These are phyloP conservation scores for Leccinum fibrillosum DNA, from an alignment of 768 basidiomycete genomes.

Conservation along the genomic window DNA sequence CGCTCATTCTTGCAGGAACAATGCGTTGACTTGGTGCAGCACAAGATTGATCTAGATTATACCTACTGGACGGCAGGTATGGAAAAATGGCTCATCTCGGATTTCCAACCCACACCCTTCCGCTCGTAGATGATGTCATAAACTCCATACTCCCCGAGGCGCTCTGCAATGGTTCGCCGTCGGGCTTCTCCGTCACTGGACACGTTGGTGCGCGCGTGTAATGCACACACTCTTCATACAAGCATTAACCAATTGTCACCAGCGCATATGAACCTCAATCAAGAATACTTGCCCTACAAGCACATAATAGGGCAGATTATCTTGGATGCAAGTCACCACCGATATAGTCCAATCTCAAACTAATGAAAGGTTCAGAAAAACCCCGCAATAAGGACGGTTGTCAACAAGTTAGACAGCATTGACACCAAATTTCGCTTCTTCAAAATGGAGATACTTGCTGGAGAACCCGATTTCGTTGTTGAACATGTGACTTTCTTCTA, in stretches of 20 bases:
- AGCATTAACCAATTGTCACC: constrained; percentile 4
- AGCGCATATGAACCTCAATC: constrained; percentile 92
- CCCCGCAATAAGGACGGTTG: constrained; percentile 74
- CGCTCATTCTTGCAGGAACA: constrained; percentile 54
- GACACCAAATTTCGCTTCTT: constrained; percentile 88
- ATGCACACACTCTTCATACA: background rate
- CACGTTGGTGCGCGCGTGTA: constrained; percentile 73
- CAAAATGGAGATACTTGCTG: constrained; percentile 94
- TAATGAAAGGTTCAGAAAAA: constrained; percentile 68
- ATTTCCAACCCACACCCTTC: constrained; percentile 1
- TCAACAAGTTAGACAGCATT: constrained; percentile 91
- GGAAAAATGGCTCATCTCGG: background rate
- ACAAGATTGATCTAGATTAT: constrained; percentile 70
- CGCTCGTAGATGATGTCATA: constrained; percentile 72
- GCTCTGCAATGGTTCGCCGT: constrained; percentile 74
- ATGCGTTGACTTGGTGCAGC: constrained; percentile 51
- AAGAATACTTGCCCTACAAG: constrained; percentile 90
- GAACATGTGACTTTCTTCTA: constrained; percentile 62
- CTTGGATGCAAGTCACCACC: constrained; percentile 63
- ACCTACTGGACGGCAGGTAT: constrained; percentile 86
- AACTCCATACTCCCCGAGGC: constrained; percentile 77
- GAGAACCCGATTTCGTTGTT: constrained; percentile 82
- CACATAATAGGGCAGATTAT: constrained; percentile 88
- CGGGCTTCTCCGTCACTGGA: constrained; percentile 83
- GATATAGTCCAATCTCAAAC: background rate